Evolutionary conservation across 2,329 filamentous ascomycete species (phyloP), one percentile per base, ranked within the genome.

Genomic region (Conoideocrella luteorostrata): DNA sequence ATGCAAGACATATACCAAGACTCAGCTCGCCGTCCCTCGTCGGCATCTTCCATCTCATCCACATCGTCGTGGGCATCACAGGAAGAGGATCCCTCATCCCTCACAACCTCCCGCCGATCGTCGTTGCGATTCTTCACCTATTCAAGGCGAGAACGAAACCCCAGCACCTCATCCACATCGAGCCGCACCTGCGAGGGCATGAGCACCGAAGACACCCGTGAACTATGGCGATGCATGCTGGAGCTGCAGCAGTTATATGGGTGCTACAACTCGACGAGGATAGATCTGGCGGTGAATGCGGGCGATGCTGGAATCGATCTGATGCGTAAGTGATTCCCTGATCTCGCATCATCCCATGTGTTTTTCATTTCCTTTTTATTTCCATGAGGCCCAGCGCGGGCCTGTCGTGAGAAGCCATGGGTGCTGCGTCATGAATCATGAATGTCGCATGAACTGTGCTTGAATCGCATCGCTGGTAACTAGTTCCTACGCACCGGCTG

Each of bases 241-340:
- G 63, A 68, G 38, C 59, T 74, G 7, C 71, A 74, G 53, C 58
- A 62, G 47, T 62, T 57, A 5, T 74, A 70, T 41, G 66, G 66
- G 5, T 74, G 71, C 56, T 74, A 74, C 49, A 71, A 67, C 22
- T 74, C 70, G 15, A 68, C 70, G 12, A 57, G 71, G 24, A 72
- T 74, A 53, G 68, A 70, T 39, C 60, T 72, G 33, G 71, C 71
- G 1, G 54, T 71, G 12, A 64, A 64, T 33, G 66, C 67, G 1
- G 64, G 65, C 18, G 63, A 69, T 4, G 54, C 63, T 7, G 66
- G 60, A 11, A 42, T 66, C 9, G 55, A 61, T 39, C 48, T 73
- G 17, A 69, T 72, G 63, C 71, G 71, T 74, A 58, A 57, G 69
- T 66, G 18, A 37, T 37, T 11, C 17, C 22, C 9, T 5, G 12